These are phyloP conservation scores for Penicillium lividum DNA, from an alignment of 495 filamentous ascomycete genomes.

Conservation along the genomic window DNA sequence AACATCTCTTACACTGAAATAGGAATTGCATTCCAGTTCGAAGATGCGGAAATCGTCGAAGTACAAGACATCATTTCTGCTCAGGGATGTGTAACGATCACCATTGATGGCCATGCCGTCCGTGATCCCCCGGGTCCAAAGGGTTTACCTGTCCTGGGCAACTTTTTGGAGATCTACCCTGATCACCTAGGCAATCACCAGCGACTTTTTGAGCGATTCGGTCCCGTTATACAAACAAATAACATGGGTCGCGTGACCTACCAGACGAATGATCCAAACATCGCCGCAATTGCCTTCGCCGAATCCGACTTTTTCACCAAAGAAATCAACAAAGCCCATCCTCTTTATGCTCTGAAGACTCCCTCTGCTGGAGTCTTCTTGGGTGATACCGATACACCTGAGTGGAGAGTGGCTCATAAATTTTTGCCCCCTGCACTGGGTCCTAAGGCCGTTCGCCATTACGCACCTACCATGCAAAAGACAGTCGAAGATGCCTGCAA, in stretches of 20 bases:
- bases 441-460: slow-evolving; percentile 57
- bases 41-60: slow-evolving; percentile 25
- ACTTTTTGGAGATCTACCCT: slow-evolving; percentile 55
- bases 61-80: slow-evolving; percentile 30
- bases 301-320: slow-evolving; percentile 55
- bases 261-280: slow-evolving; percentile 48
- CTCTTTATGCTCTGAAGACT: slow-evolving; percentile 45
- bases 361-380: slow-evolving; percentile 49
- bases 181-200: slow-evolving; percentile 60
- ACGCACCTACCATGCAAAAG: slow-evolving; percentile 52
- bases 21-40: slow-evolving; percentile 41
- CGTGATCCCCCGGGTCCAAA: slow-evolving; percentile 44
- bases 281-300: slow-evolving; percentile 39
- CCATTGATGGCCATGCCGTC: slow-evolving; percentile 40
- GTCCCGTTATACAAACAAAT: slow-evolving; percentile 53
- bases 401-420: slow-evolving; percentile 51
- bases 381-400: slow-evolving; percentile 48
- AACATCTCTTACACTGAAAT: background rate
- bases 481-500: slow-evolving; percentile 41
- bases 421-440: slow-evolving; percentile 54
- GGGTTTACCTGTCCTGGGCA: slow-evolving; percentile 51
- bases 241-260: slow-evolving; percentile 52
- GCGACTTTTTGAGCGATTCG: slow-evolving; percentile 53
- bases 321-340: slow-evolving; percentile 48
- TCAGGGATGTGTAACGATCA: slow-evolving; percentile 29